A percentile compares a stretch with the other conserved stretches of the same genome.
These are phyloP conservation scores for Lantana camara DNA, from an alignment of 257 asterid species.

Conservation along the genomic window DNA sequence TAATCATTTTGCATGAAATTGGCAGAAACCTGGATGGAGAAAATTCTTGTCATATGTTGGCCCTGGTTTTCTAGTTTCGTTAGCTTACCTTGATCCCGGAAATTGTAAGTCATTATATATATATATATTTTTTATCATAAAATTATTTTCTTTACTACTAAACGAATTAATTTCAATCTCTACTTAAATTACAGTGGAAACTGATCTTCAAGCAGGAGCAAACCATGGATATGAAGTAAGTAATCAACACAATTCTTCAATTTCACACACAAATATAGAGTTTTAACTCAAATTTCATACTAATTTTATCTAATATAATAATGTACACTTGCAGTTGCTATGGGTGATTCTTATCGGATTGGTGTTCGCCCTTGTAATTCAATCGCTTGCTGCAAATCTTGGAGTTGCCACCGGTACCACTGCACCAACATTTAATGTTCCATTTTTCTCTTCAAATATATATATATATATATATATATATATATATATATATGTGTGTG, in stretches of 20 bases:
- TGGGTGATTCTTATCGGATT: constrained; percentile 93
- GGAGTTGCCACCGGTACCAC: constrained; percentile 83
- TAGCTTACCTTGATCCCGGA: constrained; percentile 97
- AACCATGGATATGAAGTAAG: constrained; percentile 77
- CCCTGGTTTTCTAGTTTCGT: constrained; percentile 90
- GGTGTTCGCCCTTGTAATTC: constrained; percentile 82
- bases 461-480: not conserved
- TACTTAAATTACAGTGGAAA: constrained; percentile 72
- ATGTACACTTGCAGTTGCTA: constrained; percentile 54
- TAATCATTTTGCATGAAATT: not conserved
- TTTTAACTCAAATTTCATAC: too few species aligned
- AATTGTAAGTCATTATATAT: constrained; percentile 47
- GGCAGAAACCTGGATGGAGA: constrained; percentile 80
- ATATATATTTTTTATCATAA: not conserved
- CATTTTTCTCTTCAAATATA: not conserved
- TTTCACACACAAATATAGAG: not conserved
- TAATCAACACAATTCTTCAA: not conserved
- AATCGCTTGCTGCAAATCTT: constrained; percentile 94
- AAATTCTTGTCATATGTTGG: constrained; percentile 71
- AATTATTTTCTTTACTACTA: not conserved
- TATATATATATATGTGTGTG: too few species aligned
- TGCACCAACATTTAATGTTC: constrained; percentile 15
- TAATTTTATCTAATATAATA: too few species aligned
- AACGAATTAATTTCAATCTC: not conserved
- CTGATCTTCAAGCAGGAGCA: constrained; percentile 96